Base-by-base conservation (phyloP, 2,329 filamentous ascomycete genomes). In the Grosmannia clavigera region DNA sequence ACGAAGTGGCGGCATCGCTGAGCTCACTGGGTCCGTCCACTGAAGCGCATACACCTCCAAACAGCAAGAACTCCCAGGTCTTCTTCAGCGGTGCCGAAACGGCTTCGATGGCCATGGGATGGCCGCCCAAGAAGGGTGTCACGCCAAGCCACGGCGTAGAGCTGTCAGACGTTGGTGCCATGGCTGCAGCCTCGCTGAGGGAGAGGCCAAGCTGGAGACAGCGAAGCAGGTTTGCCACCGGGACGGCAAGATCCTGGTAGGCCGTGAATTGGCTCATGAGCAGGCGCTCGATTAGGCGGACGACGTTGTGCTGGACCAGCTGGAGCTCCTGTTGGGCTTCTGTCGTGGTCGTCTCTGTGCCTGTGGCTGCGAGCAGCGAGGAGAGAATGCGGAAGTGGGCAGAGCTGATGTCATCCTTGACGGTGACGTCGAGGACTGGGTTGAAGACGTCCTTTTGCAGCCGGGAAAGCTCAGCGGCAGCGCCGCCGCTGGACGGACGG, bases 381-480 rank as follows among this genome's bases (percentile, higher is more conserved):
- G 71, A 66, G 7, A 70, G 65, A 38, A 70, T 70, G 3, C 72
- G 70, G 50, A 70, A 66, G 56, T 76, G 68, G 0, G 72, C 72
- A 0, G 68, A 67, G 43, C 74, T 70, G 25, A 81, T 68, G 38
- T 79, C 72, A 58, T 74, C 73, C 22, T 77, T 75, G 27, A 85
- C 73, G 19, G 86, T 73, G n/a, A 81, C 77, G 62, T 84, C 86
- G 50, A 95, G 73, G 31, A 95, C 73, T 63, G 88, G 92, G 58
- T 80, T 82, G 67, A 97, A 92, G 66, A 97, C 92, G 66, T 96
- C 90, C 10, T 86, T 87, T 66, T 96, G 91, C 4, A 97, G 74
- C 4, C 52, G 85, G 76, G 61, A 95, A 72, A 4, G 75, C 75
- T 63, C 60, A 38, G 52, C 60, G 6, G 60, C 16, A 6, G 52